phyloP scores from a whole-genome alignment of 257 asterid species.

The Solanum chiquidenum region DNA sequence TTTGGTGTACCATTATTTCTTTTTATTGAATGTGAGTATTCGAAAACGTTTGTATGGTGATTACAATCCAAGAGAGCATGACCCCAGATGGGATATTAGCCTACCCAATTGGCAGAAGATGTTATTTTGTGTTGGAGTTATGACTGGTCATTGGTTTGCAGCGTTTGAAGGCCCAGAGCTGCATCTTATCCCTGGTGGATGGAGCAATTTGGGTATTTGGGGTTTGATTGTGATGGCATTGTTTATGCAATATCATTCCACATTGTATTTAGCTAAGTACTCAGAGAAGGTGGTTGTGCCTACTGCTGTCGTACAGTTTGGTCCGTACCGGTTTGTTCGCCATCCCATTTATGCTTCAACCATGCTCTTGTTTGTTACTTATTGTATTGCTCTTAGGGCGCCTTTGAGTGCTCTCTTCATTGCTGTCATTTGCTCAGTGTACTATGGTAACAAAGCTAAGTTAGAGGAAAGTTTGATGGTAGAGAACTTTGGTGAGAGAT shows the following conservation, averaged over 20 bases:
- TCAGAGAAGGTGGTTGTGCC: slow-evolving; percentile 96
- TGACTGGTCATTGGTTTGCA: slow-evolving; percentile 74
- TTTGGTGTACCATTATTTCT: slow-evolving; percentile 81
- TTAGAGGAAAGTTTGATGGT: slow-evolving; percentile 74
- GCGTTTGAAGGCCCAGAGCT: slow-evolving; percentile 85
- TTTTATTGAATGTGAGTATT: slow-evolving; percentile 56
- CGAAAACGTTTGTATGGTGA: slow-evolving; percentile 80
- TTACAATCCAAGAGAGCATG: slow-evolving; percentile 54
- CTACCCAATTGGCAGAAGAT: slow-evolving; percentile 61
- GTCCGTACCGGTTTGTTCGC: slow-evolving; percentile 82
- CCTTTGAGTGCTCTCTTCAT: slow-evolving; percentile 52
- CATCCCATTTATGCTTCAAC: slow-evolving; percentile 96
- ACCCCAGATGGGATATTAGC: slow-evolving; percentile 64
- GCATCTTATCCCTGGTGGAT: slow-evolving; percentile 80
- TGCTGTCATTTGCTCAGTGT: slow-evolving; percentile 42
- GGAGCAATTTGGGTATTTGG: slow-evolving; percentile 59
- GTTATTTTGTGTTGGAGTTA: slow-evolving; percentile 53
- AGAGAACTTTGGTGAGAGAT: slow-evolving; percentile 64
- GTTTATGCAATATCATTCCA: slow-evolving; percentile 74
- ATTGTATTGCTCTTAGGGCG: slow-evolving; percentile 69
- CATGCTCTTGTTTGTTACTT: slow-evolving; percentile 68
- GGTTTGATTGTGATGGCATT: slow-evolving; percentile 39
- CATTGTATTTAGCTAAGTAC: slow-evolving; percentile 78
- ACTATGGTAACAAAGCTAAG: slow-evolving; percentile 68
- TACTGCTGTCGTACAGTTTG: slow-evolving; percentile 83